These are phyloP conservation scores for Lentinula guzmanii DNA, from an alignment of 768 basidiomycete species.

Conservation along the genomic window DNA sequence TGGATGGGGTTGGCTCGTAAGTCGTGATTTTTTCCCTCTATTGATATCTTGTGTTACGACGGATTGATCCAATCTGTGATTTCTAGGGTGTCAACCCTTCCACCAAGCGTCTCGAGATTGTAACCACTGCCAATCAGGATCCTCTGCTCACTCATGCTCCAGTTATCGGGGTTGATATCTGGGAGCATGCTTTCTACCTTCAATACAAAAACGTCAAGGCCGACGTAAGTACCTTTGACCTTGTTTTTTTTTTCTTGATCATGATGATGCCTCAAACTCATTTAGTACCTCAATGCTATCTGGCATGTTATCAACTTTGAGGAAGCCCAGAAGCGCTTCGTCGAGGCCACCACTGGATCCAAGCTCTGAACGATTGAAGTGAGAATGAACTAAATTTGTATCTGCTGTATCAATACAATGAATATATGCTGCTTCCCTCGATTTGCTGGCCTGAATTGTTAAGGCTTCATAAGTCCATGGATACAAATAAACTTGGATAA, in stretches of 20 bases:
- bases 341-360: slow-evolving; percentile 25
- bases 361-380: slow-evolving; percentile 3
- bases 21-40: slow-evolving; percentile 21
- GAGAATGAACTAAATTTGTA: neutral
- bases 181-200: slow-evolving; percentile 96
- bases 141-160: slow-evolving; percentile 73
- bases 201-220: slow-evolving; percentile 95
- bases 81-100: slow-evolving; percentile 61
- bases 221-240: slow-evolving; percentile 53
- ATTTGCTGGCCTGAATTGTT: too few species aligned
- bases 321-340: slow-evolving; percentile 67
- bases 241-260: neutral
- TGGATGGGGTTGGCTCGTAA: slow-evolving; percentile 95
- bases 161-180: slow-evolving; percentile 89
- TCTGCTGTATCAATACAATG: slow-evolving; percentile 2
- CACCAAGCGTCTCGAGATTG: slow-evolving; percentile 73
- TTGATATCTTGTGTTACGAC: neutral
- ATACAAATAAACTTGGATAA: too few species aligned
- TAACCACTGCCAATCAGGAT: slow-evolving; percentile 95
- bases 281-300: slow-evolving; percentile 69
- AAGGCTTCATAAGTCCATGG: too few species aligned
- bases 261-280: neutral
- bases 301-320: slow-evolving; percentile 70
- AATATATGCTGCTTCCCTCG: neutral
- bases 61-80: neutral